phyloP scores from a whole-genome alignment of 179 eudicot genomes.

The Spinacia oleracea region DNA sequence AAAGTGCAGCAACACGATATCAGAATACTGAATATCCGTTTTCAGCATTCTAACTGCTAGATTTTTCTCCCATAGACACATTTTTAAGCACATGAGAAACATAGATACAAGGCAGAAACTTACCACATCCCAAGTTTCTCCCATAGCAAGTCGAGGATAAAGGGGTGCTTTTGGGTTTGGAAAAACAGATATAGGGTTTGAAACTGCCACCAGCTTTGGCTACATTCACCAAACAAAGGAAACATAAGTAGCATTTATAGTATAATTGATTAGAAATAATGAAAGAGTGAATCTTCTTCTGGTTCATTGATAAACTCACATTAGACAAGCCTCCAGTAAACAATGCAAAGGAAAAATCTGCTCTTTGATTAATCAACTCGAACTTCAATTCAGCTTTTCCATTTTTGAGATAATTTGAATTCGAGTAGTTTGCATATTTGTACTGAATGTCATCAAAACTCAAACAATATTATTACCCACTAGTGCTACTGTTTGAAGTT shows the following conservation, averaged over 20 bases:
- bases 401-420: constrained; percentile 42
- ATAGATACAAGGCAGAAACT: constrained; percentile 26
- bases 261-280: not conserved
- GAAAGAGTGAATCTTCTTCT: not conserved
- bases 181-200: constrained; percentile 54
- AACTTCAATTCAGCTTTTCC: constrained; percentile 64
- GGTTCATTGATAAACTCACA: constrained; percentile 32
- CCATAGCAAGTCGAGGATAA: constrained; percentile 85
- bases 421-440: constrained; percentile 66
- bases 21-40: not conserved
- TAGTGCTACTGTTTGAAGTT: not conserved
- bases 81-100: no score
- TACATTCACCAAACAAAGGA: constrained; percentile 24
- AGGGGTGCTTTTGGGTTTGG: constrained; percentile 79
- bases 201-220: constrained; percentile 81
- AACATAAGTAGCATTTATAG: not conserved
- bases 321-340: constrained; percentile 56
- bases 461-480: not conserved
- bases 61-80: not conserved
- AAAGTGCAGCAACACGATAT: not conserved
- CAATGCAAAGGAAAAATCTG: constrained; percentile 68
- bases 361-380: constrained; percentile 72
- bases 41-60: not conserved
- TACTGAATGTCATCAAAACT: constrained; percentile 37
- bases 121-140: constrained; percentile 83